A percentile compares a stretch with the other conserved stretches of the same genome.
These are phyloP conservation scores for Conticribra guillardii DNA, from an alignment of 108 stramenopile genomes.

Conservation along the genomic window DNA sequence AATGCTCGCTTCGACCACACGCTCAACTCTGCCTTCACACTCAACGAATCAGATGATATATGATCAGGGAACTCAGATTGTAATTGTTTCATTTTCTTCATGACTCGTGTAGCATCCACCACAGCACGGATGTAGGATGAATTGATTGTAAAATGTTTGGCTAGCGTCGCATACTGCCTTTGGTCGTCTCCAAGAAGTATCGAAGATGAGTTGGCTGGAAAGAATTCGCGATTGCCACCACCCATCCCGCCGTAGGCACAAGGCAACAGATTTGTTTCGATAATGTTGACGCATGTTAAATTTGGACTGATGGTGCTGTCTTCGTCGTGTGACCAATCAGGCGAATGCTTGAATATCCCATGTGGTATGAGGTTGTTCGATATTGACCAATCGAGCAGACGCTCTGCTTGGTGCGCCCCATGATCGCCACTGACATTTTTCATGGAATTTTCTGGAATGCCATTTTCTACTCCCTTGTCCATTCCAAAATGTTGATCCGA, in stretches of 20 bases:
- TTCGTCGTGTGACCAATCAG: conserved; percentile 12
- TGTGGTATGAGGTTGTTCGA: conserved; percentile 26
- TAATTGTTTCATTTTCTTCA: conserved; percentile 41
- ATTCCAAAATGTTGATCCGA: too few species aligned
- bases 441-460: not conserved
- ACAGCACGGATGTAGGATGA: conserved; percentile 30
- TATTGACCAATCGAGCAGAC: conserved; percentile 41
- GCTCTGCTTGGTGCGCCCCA: conserved; percentile 40
- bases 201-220: not conserved
- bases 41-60: conserved; percentile 35
- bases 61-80: conserved; percentile 28
- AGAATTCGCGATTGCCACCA: conserved; percentile 15
- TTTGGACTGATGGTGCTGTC: conserved; percentile 26
- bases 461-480: too few species aligned
- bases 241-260: conserved; percentile 33
- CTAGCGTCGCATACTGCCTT: conserved; percentile 28
- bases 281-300: conserved; percentile 31
- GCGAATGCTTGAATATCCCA: conserved; percentile 32
- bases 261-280: conserved; percentile 43
- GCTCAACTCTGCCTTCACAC: conserved; percentile 40
- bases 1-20: conserved; percentile 43
- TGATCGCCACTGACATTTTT: conserved; percentile 23
- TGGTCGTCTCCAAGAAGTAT: not conserved
- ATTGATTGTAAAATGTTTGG: conserved; percentile 34
- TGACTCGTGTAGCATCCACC: conserved; percentile 37